Conservation (phyloP, 2,329 filamentous ascomycete species). For the Trichoderma koningii region DNA sequence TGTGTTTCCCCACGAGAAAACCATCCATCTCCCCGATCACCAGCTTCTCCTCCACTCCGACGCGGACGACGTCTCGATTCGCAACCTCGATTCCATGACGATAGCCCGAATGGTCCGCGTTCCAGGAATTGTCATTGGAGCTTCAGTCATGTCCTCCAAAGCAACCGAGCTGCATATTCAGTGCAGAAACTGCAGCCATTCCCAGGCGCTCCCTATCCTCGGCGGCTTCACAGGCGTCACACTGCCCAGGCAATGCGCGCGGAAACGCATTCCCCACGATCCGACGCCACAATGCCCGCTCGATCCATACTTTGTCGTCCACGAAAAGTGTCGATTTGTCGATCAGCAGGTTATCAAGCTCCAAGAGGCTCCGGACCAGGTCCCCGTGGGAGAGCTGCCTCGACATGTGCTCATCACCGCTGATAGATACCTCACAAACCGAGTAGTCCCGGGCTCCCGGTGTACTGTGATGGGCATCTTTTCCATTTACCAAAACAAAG, state of each 20-base stretch:
- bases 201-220: conserved; percentile 68
- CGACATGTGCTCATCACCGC: conserved; percentile 93
- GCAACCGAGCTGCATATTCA: conserved; percentile 83
- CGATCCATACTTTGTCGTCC: conserved; percentile 93
- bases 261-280: conserved; percentile 65
- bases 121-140: conserved; percentile 95
- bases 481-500: conserved; percentile 95
- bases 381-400: conserved; percentile 93
- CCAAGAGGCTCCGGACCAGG: conserved; percentile 95
- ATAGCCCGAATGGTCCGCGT: conserved; percentile 95
- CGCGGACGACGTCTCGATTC: conserved; percentile 87
- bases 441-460: conserved; percentile 90
- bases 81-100: conserved; percentile 87
- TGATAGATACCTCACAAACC: conserved; percentile 93
- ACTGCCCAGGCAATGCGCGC: conserved; percentile 75
- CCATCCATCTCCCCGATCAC: conserved; percentile 77
- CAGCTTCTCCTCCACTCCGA: conserved; percentile 94
- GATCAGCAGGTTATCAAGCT: conserved; percentile 98
- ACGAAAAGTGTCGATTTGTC: conserved; percentile 92
- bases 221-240: conserved; percentile 88
- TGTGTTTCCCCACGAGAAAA: conserved; percentile 74
- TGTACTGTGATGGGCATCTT: conserved; percentile 97
- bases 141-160: conserved; percentile 95
- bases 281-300: conserved; percentile 76
- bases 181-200: conserved; percentile 81